Percentiles rank a stretch among this genome's conserved stretches.
phyloP scores from a whole-genome alignment of 78 protist genomes.

The Dictyostelium firmibasis region DNA sequence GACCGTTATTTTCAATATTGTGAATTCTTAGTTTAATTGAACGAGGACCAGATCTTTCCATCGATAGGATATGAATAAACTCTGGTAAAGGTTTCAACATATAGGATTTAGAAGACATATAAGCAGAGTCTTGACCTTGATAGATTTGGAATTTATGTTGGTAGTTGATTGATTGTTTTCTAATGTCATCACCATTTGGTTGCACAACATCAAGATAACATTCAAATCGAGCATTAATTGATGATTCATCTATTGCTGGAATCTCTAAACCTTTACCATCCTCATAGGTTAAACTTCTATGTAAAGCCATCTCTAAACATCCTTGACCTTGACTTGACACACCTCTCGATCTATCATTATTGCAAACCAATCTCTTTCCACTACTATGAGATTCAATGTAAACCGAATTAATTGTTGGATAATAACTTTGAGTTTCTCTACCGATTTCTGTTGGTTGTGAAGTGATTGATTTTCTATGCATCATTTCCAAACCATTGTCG shows the following conservation, averaged over 20 bases:
- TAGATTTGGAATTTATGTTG: not conserved
- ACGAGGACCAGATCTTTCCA: not conserved
- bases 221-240: not conserved
- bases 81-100: not conserved
- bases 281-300: not conserved
- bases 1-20: not conserved
- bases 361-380: not conserved
- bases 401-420: not conserved
- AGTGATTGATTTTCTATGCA: not conserved
- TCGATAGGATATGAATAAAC: not conserved
- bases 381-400: not conserved
- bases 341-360: conserved; percentile 45
- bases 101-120: not conserved
- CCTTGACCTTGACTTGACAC: not conserved
- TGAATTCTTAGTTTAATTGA: not conserved
- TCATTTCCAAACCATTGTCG: conserved; percentile 22
- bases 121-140: not conserved
- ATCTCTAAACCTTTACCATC: conserved; percentile 32
- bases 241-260: conserved; percentile 15
- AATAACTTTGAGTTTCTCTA: conserved; percentile 2
- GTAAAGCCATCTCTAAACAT: not conserved
- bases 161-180: not conserved
- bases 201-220: not conserved
- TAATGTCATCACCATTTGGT: not conserved
- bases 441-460: not conserved